These are phyloP conservation scores for Fomitopsis serialis DNA, from an alignment of 768 basidiomycete genomes.

Conservation along the genomic window DNA sequence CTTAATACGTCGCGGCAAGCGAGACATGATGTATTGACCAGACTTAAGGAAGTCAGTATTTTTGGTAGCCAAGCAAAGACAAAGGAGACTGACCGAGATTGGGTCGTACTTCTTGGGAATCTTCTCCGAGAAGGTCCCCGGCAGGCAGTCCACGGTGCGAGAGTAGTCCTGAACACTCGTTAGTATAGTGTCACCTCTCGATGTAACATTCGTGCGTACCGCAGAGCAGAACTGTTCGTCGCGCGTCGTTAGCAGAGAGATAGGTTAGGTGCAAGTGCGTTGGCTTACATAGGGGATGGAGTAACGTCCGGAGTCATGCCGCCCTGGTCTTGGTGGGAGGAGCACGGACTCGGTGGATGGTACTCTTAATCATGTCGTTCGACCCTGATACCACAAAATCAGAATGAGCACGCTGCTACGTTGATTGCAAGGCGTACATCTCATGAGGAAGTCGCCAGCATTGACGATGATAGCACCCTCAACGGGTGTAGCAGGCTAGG, in stretches of 20 bases:
- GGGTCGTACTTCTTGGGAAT: constrained; percentile 48
- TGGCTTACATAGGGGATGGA: constrained; percentile 50
- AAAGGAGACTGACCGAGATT: constrained; percentile 21
- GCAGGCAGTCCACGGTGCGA: constrained; percentile 39
- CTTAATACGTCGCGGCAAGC: constrained; percentile 8
- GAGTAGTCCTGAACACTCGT: constrained; percentile 12
- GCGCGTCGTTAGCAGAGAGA: no score
- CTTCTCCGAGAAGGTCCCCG: constrained; percentile 42
- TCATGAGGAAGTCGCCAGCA: constrained; percentile 45
- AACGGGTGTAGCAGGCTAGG: constrained; percentile 30
- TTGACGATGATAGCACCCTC: constrained; percentile 46
- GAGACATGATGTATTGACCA: constrained; percentile 7
- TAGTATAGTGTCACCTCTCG: neutral
- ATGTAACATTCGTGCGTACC: constrained; percentile 21
- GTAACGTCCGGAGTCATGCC: constrained; percentile 46
- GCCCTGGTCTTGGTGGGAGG: constrained; percentile 24
- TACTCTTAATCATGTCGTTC: constrained; percentile 38
- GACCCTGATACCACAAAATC: constrained; percentile 23
- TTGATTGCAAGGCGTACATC: constrained; percentile 29
- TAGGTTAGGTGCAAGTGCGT: neutral
- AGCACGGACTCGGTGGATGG: constrained; percentile 47
- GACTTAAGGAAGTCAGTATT: neutral
- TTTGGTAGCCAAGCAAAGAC: neutral
- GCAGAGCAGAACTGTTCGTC: constrained; percentile 28
- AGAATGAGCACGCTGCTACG: neutral